These are phyloP conservation scores for Kwoniella sp. DNA, from an alignment of 768 basidiomycete species.

Conservation along the genomic window DNA sequence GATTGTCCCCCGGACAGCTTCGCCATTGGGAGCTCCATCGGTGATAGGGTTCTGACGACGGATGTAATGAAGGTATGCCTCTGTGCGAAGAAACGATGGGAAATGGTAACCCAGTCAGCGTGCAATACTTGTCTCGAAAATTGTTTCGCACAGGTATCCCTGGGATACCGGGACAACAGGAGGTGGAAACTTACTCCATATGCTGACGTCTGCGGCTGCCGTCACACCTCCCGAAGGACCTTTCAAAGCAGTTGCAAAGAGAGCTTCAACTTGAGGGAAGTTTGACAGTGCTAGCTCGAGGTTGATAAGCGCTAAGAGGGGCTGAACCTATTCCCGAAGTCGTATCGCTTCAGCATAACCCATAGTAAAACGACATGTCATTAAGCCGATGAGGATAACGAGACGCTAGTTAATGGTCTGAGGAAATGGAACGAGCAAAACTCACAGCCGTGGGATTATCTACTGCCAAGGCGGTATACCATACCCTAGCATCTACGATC, in stretches of 20 bases:
- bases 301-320: conserved; percentile 58
- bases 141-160: too few relatives aligned
- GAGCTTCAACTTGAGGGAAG: conserved; percentile 74
- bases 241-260: conserved; percentile 84
- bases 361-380: too few relatives aligned
- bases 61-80: conserved; percentile 90
- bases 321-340: conserved; percentile 56
- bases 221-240: conserved; percentile 55
- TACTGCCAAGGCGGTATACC: conserved; percentile 78
- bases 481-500: conserved; percentile 73
- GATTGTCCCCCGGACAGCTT: conserved; percentile 71
- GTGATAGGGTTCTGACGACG: conserved; percentile 66
- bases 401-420: too few relatives aligned
- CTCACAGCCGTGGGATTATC: conserved; percentile 91
- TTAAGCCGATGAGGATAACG: too few relatives aligned
- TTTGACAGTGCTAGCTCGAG: conserved; percentile 59
- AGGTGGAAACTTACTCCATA: conserved; percentile 70
- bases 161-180: too few relatives aligned
- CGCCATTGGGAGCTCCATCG: conserved; percentile 52
- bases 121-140: too few relatives aligned
- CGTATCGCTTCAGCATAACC: too few relatives aligned
- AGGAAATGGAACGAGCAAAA: too few relatives aligned
- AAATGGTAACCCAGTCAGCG: too few relatives aligned
- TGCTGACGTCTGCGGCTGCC: conserved; percentile 80
- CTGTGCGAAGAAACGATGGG: conserved; percentile 42